Base-by-base conservation (phyloP, 768 basidiomycete genomes). In the Lentinula sp. region DNA sequence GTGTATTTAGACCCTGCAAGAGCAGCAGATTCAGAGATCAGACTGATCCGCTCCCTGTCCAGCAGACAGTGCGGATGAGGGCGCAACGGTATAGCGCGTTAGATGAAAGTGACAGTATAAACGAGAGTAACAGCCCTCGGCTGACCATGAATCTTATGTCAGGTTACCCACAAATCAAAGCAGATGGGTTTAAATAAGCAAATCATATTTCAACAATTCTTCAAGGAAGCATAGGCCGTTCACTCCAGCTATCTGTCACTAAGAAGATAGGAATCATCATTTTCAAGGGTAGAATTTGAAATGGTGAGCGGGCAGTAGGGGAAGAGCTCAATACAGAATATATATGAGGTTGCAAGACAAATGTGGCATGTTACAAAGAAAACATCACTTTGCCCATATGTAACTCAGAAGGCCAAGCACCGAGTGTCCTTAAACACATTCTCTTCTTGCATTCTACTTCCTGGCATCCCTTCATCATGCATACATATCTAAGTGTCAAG, bases 201-300 rank as follows among this genome's bases (percentile, higher is more conserved):
- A 50, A 7, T 31, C n/a, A 8, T 50, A n/a, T 50, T 23, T 75
- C n/a, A 37, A 8, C 35, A 37, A 37, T 23, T 23, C 23, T 23
- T 46, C 9, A 46, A 11, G 9, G 9, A 46, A 46, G 3, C 45
- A 46, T 46, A 8, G 45, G 45, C 9, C 28, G 45, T n/a, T 54
- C 53, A 23, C 53, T 45, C 37, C 37, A 56, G 23, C 55, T 45
- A 23, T 56, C 55, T 23, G 55, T 40, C 9, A 55, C 54, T 23
- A 42, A 3, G 11, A 9, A 21, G 18, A 55, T 23, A 23, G 55
- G 55, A 15, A 43, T 37, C 16, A 42, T 10, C 9, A 56, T 56
- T 43, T 28, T 56, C 16, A 56, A 10, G 11, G 55, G 55, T 16
- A 56, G 16, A n/a, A n/a, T n/a, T n/a, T n/a, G n/a, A 31, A 56